These are phyloP conservation scores for Xylaria sp. DNA, from an alignment of 2,329 filamentous ascomycete species.

Conservation along the genomic window DNA sequence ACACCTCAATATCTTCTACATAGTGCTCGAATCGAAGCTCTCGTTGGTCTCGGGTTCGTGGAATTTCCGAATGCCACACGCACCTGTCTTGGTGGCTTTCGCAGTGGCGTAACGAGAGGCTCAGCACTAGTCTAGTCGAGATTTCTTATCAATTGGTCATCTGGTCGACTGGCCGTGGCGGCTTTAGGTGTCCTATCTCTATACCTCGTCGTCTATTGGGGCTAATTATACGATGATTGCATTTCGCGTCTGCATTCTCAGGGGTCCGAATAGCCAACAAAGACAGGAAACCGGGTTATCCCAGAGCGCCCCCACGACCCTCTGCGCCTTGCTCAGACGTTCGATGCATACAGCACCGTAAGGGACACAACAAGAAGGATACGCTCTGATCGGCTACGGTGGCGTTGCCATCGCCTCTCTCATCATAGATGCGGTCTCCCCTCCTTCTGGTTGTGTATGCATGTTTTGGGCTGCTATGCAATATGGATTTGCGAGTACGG, in stretches of 20 bases:
- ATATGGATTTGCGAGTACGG: too few species aligned
- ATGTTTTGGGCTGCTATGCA: background rate
- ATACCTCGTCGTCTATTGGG: background rate
- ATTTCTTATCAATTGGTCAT: background rate
- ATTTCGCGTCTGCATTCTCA: background rate
- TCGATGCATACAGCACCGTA: background rate
- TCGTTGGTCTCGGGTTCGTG: background rate
- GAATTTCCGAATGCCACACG: background rate
- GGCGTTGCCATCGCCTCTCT: background rate
- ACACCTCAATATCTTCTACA: background rate
- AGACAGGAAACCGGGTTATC: background rate
- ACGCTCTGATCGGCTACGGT: background rate
- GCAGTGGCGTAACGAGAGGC: background rate
- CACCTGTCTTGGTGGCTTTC: background rate
- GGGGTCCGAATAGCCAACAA: constrained; percentile 13
- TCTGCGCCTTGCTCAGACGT: background rate
- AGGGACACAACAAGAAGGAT: background rate
- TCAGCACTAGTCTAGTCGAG: background rate
- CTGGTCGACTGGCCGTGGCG: background rate
- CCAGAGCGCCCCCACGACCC: constrained; percentile 5
- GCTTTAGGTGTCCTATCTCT: background rate
- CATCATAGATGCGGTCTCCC: background rate
- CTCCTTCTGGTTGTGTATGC: background rate
- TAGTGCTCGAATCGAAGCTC: background rate
- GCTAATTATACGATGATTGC: background rate